Base-by-base conservation (phyloP, 805 yeast genomes). In the Cyberlindnera amylophila region DNA sequence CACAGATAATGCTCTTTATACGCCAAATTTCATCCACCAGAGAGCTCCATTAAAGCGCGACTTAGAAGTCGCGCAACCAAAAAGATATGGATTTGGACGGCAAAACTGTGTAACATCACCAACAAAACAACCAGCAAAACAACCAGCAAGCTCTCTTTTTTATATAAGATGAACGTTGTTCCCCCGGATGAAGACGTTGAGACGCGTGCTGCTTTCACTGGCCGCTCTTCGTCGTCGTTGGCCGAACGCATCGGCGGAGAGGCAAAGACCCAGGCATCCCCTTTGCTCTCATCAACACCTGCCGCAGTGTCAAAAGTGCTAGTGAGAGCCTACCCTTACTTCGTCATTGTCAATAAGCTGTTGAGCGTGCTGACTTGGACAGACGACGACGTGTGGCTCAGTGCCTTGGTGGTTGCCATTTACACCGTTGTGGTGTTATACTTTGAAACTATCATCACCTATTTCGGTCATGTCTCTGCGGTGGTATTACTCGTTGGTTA, bases 331-430 rank as follows among this genome's bases (percentile, higher is more conserved):
- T 90, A 91, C 60, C 98, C 98, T 2, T 87, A 87, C 58, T 69
- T 91, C 33, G 71, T 86, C 31, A 75, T 85, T 1, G 77, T 81
- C 9, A 88, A 90, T 61, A 79, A 81, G 51, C 49, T 77, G 2
- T 69, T 89, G 42, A 81, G 86, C 33, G 71, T 89, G 31, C 62
- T 86, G 29, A 90, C 98, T 0, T 91, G 99, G 99, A 86, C 97
- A 3, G 81, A 81, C 48, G 90, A 85, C 29, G 93, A 87, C 59
- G 70, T 75, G 27, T 88, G 91, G 87, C 65, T 82, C 42, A 79
- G 88, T 54, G 67, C 85, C 15, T 70, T 88, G 21, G 54, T 83
- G 35, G 73, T 84, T 18, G 66, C 78, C 2, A 53, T 69, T 11
- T 81, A 76, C 60, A 67, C 79, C 1, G 64, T 83, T 4, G 57